Evolutionary conservation across 2,329 filamentous ascomycete genomes (phyloP), one percentile per base, ranked within the genome.

Genomic region (Ambrosiella xylebori): DNA sequence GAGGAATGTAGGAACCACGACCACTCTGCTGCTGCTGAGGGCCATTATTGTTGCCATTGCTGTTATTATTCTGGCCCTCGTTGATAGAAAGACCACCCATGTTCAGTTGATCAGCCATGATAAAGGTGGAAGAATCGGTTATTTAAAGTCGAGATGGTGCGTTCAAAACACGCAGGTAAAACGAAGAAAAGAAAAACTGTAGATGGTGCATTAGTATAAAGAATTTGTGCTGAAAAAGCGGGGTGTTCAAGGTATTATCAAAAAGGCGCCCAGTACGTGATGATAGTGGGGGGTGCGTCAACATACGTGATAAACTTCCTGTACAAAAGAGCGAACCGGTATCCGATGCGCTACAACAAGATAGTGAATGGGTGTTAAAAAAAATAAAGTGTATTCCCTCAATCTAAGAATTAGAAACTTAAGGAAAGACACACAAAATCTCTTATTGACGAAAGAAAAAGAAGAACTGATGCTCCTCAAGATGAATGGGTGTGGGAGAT

Each of bases 91-190:
- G 76, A 69, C 82, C 81, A 69, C 77, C 79, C 80, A 91, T 89
- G 76, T 88, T 88, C 66, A 93, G 79, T 76, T 90, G 84, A 67
- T 88, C 85, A 70, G 85, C 85, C 85, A 89, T 89, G 68, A 71
- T 84, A 74, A 66, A 66, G 65, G 27, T 27, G 27, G 27, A 27
- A 27, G 27, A 27, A 27, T 27, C 27, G 27, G 27, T 27, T 27
- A 3, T 27, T 27, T 5, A 27, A 27, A 27, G 5, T 27, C 27
- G 44, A 15, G 44, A 47, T 47, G n/a, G n/a, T 15, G 44, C 44
- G 12, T 47, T 5, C 27, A 8, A 9, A 19, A 36, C 15, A 19
- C 13, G 37, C 12, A 19, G 17, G 7, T n/a, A 49, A 51, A 51
- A 36, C 35, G 5, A 11, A 35, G 7, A 51, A 51, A 36, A 51